Conservation (phyloP, 352 stramenopile genomes). For the Phytophthora pinifolia region DNA sequence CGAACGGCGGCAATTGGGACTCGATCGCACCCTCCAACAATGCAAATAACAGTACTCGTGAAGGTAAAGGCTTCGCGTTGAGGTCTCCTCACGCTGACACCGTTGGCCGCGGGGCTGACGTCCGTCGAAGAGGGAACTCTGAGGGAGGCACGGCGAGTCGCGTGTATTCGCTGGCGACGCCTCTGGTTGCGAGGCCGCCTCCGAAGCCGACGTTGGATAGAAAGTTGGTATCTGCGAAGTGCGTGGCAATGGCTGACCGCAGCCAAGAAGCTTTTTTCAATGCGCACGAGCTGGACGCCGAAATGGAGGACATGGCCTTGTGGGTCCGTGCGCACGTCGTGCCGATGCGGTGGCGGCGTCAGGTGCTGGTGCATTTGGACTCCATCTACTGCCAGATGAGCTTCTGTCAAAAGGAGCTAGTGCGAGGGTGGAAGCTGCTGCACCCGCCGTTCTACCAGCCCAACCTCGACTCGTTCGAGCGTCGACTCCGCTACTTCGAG, state of each 20-base stretch:
- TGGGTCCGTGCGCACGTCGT: constrained; percentile 45
- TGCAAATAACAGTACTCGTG: constrained; percentile 4
- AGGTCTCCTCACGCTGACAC: constrained; percentile 3
- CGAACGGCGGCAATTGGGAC: constrained; percentile 9
- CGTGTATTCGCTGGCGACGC: constrained; percentile 14
- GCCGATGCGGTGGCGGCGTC: constrained; percentile 37
- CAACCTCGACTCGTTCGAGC: constrained; percentile 44
- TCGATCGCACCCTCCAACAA: constrained; percentile 4
- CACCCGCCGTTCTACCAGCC: constrained; percentile 42
- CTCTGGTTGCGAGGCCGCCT: constrained; percentile 11
- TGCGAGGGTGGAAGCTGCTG: constrained; percentile 39
- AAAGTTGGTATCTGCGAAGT: constrained; percentile 34
- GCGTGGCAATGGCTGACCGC: constrained; percentile 32
- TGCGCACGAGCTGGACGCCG: constrained; percentile 35
- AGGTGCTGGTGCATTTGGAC: constrained; percentile 40
- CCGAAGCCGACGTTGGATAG: constrained; percentile 11
- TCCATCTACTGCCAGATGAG: constrained; percentile 38
- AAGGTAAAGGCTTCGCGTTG: constrained; percentile 11
- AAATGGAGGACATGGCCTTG: constrained; percentile 36
- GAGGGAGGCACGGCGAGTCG: constrained; percentile 19
- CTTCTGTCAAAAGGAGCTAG: constrained; percentile 36
- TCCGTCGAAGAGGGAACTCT: constrained; percentile 24
- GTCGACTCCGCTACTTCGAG: constrained; percentile 38
- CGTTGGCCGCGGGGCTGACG: not conserved
- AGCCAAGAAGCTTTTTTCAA: constrained; percentile 39